Conservation (phyloP, 2,329 filamentous ascomycete genomes). For the Alternaria gaisen region DNA sequence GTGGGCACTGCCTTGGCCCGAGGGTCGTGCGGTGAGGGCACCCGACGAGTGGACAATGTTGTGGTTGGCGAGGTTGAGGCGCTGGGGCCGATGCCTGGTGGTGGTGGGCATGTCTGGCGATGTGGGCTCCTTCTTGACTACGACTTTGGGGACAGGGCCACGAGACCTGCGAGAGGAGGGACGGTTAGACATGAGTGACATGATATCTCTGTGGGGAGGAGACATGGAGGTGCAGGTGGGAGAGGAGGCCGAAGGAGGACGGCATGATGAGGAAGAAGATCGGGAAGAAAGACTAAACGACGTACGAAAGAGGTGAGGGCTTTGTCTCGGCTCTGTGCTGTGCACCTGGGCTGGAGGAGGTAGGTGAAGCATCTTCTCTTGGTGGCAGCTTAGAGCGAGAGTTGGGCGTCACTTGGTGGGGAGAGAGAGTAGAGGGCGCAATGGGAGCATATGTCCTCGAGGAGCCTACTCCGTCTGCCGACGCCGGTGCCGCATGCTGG, state of each 20-base stretch:
- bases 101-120: slow-evolving; percentile 81
- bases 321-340: slow-evolving; percentile 59
- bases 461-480: slow-evolving; percentile 49
- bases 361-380: slow-evolving; percentile 52
- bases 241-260: slow-evolving; percentile 35
- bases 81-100: slow-evolving; percentile 73
- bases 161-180: slow-evolving; percentile 60
- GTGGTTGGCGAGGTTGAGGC: slow-evolving; percentile 75
- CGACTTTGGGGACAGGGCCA: slow-evolving; percentile 74
- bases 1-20: slow-evolving; percentile 73
- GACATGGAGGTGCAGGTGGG: slow-evolving; percentile 38
- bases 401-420: slow-evolving; percentile 50
- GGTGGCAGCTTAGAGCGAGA: slow-evolving; percentile 48
- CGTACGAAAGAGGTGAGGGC: slow-evolving; percentile 62
- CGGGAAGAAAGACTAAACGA: slow-evolving; percentile 42
- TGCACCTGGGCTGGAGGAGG: slow-evolving; percentile 49
- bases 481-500: slow-evolving; percentile 49
- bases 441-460: slow-evolving; percentile 56
- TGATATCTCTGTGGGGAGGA: slow-evolving; percentile 33
- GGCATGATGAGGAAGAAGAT: slow-evolving; percentile 38
- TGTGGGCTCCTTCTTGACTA: slow-evolving; percentile 94
- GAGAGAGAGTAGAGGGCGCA: slow-evolving; percentile 53
- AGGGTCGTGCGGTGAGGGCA: slow-evolving; percentile 70
- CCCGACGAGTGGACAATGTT: slow-evolving; percentile 55
- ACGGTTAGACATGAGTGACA: slow-evolving; percentile 47